Evolutionary conservation across 139 green algal genomes (phyloP), one percentile per base, ranked within the genome.

Genomic region (Chlorella sorokiniana): DNA sequence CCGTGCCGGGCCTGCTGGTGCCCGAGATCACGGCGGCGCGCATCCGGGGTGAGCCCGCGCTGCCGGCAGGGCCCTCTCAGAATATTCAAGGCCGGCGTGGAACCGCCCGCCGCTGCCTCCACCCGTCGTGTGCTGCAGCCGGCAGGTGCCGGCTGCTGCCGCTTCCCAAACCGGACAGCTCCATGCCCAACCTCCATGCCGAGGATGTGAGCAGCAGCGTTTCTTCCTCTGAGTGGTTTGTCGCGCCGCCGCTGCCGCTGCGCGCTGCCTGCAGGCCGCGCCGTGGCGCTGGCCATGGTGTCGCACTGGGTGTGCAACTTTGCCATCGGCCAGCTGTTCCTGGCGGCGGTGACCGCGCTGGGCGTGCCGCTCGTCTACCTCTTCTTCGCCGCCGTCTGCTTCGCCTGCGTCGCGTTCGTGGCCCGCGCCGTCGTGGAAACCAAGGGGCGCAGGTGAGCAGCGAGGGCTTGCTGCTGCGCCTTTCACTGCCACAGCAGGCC

Each of bases 1-100:
- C 96, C 18, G 93, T 99, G 35, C 94, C 95, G 0, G 95, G 88
- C 4, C 88, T 99, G 38, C 90, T 99, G 38, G 88, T 98, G 20
- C 92, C 94, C 2, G 96, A 99, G 87, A 93, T 99, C 68, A 96
- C 94, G 70, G 84, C 91, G 5, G 86, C 86, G 0, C 82, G 84
- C 54, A 93, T 98, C 11, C 85, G 96, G 83, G 94, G 94, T 93
- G 88, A 69, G 87, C 20, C 56, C 56, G 22, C 6, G 56, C 23
- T 33, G 18, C n/a, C n/a, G n/a, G n/a, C n/a, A n/a, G n/a, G n/a
- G n/a, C n/a, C n/a, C n/a, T n/a, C n/a, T n/a, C n/a, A n/a, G n/a
- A n/a, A n/a, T n/a, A n/a, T n/a, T n/a, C n/a, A n/a, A n/a, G n/a
- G n/a, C n/a, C n/a, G n/a, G n/a, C n/a, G n/a, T n/a, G n/a, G n/a